Evolutionary conservation across 208 protist species (phyloP).

Genomic region (Leishmania gerbilli): DNA sequence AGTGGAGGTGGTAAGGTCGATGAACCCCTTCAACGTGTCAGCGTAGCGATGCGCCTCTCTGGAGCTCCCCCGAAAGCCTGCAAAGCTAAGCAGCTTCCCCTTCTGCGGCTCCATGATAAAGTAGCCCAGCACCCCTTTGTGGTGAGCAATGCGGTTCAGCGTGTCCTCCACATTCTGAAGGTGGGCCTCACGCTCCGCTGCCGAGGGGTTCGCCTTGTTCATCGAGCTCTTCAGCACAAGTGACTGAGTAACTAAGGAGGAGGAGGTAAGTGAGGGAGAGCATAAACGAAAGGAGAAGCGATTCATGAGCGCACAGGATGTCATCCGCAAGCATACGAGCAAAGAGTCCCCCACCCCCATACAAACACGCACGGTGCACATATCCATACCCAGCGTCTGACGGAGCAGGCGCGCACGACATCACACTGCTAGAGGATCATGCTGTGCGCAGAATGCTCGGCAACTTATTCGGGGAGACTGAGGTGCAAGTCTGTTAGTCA

Average conservation of each 20-base stretch:
- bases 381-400: not conserved
- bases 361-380: not conserved
- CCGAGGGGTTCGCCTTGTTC: conserved; percentile 27
- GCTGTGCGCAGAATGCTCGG: not conserved
- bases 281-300: not conserved
- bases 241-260: not conserved
- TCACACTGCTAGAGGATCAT: not conserved
- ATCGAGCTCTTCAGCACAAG: conserved; percentile 20
- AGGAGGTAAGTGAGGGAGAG: conserved; percentile 8
- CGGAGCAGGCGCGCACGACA: not conserved
- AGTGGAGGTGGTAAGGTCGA: conserved; percentile 67
- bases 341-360: not conserved
- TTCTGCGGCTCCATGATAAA: conserved; percentile 70
- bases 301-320: not conserved
- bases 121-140: conserved; percentile 83
- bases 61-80: conserved; percentile 57
- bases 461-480: not conserved
- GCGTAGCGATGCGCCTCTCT: conserved; percentile 57
- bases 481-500: not conserved
- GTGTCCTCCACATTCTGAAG: conserved; percentile 67
- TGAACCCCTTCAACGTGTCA: conserved; percentile 67
- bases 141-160: conserved; percentile 65
- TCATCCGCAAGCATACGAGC: not conserved
- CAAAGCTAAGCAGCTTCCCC: conserved; percentile 59
- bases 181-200: conserved; percentile 57